Evolutionary conservation across 345 rosid species (phyloP).

Genomic region (Limnanthes douglasii): DNA sequence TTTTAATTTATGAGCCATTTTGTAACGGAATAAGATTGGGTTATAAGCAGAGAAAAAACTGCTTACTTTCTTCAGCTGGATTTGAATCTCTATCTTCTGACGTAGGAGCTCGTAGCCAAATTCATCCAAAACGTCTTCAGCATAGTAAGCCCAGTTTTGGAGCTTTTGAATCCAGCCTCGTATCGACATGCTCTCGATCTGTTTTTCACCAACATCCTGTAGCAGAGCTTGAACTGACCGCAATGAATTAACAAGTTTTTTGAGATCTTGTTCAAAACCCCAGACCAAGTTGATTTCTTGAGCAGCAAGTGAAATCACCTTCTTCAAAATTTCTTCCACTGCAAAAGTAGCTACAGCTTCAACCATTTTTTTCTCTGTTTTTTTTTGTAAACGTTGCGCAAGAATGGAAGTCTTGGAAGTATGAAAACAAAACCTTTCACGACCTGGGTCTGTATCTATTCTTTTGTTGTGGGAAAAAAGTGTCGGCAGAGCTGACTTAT

Average conservation of each 20-base stretch:
- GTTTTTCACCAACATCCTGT: slow-evolving; percentile 10
- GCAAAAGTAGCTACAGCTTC: too few relatives aligned
- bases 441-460: too few relatives aligned
- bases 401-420: too few relatives aligned
- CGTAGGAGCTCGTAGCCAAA: slow-evolving; percentile 1
- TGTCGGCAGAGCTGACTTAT: too few relatives aligned
- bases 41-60: slow-evolving; percentile 1
- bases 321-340: too few relatives aligned
- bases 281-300: neutral
- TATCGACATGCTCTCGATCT: neutral
- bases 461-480: too few relatives aligned
- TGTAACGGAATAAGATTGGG: slow-evolving; percentile 1
- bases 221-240: slow-evolving; percentile 8
- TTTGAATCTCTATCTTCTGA: neutral
- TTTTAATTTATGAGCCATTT: slow-evolving; percentile 4
- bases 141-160: too few relatives aligned
- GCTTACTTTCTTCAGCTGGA: neutral
- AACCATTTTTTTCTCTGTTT: too few relatives aligned
- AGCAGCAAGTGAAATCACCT: too few relatives aligned
- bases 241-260: neutral
- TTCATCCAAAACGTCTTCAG: slow-evolving; percentile 13
- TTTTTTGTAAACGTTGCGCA: too few relatives aligned
- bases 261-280: slow-evolving; percentile 1
- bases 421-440: too few relatives aligned
- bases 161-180: slow-evolving; percentile 11